A percentile compares a stretch with the other conserved stretches of the same genome.
Evolutionary conservation across 2,329 filamentous ascomycete genomes (phyloP).

Genomic region (Dothideomycetidae sp.): DNA sequence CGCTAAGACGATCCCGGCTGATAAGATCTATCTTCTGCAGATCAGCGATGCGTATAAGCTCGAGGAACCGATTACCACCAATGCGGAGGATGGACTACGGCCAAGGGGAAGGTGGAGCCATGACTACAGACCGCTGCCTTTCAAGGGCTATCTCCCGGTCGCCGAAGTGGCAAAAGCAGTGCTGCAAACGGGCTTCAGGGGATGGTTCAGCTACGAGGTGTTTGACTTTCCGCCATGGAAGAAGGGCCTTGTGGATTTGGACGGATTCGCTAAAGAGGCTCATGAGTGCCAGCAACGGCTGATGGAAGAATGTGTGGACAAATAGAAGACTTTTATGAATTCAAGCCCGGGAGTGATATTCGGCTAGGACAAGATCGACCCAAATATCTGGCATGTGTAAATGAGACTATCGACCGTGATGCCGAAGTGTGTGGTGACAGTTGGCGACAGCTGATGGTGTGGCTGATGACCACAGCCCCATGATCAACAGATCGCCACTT

Average conservation of each 20-base stretch:
- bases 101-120: constrained; percentile 58
- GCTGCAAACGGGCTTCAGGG: constrained; percentile 50
- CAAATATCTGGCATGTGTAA: too few species aligned
- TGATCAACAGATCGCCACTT: too few species aligned
- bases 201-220: constrained; percentile 55
- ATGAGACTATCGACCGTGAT: too few species aligned
- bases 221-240: constrained; percentile 49
- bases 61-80: constrained; percentile 37
- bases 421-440: too few species aligned
- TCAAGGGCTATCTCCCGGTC: constrained; percentile 56
- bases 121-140: constrained; percentile 54
- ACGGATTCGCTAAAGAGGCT: constrained; percentile 20
- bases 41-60: constrained; percentile 61
- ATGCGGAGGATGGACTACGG: constrained; percentile 38
- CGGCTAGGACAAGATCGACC: neutral
- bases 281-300: constrained; percentile 25
- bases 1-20: constrained; percentile 41
- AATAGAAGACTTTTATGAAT: too few species aligned
- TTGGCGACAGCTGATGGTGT: too few species aligned
- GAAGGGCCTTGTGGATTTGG: constrained; percentile 27
- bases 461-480: too few species aligned
- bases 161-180: constrained; percentile 51
- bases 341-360: neutral
- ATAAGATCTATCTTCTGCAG: constrained; percentile 63
- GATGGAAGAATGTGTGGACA: constrained; percentile 25